phyloP scores from a whole-genome alignment of 129 eudicot genomes.

The Mikania micrantha region DNA sequence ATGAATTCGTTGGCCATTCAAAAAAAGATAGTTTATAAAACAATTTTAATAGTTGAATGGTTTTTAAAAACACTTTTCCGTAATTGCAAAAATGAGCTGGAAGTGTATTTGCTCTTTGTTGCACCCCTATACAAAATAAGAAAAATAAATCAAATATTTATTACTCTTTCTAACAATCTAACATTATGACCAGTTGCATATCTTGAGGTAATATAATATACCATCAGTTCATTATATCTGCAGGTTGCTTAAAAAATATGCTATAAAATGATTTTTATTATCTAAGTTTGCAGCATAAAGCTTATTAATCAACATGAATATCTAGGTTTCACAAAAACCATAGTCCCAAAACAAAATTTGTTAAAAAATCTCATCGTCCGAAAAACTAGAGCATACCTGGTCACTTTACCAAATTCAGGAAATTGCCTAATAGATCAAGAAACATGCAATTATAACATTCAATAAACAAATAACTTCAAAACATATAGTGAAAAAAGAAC shows the following conservation, averaged over 20 bases:
- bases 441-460: neutral
- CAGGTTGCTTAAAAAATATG: neutral
- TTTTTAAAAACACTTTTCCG: neutral
- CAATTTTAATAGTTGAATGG: too few relatives aligned
- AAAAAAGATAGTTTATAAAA: too few relatives aligned
- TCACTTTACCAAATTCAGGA: neutral
- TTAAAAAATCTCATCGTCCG: neutral
- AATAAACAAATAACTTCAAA: neutral
- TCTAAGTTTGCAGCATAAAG: neutral
- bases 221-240: neutral
- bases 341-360: neutral
- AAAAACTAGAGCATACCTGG: neutral
- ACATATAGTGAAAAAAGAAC: neutral
- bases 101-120: neutral
- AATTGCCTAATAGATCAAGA: slow-evolving; percentile 1
- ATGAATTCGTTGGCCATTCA: too few relatives aligned
- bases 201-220: neutral
- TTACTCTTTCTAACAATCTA: neutral
- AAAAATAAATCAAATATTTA: neutral
- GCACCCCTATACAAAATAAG: neutral
- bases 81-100: neutral
- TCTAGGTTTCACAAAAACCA: neutral
- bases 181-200: neutral
- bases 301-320: neutral
- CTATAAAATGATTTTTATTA: neutral